Evolutionary conservation across 805 yeast species (phyloP), one percentile per base, ranked within the genome.

Genomic region (Lipomyces kockii): DNA sequence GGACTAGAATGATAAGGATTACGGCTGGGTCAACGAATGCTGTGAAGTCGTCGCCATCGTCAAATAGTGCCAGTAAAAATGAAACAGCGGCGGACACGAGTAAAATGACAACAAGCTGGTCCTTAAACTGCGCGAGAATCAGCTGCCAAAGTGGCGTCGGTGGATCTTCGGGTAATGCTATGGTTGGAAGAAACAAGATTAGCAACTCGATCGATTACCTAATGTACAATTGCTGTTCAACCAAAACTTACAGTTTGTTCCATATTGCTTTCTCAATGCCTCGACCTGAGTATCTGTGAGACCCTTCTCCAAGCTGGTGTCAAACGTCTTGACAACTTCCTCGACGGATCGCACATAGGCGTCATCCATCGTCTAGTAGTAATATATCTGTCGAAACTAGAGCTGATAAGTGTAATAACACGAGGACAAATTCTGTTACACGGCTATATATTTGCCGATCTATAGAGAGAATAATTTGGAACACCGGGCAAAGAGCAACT

Each of bases 1-100:
- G 76, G 3, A 79, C 74, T 3, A 84, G 80, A 53, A 84, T 85
- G 56, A 79, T 76, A 6, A 80, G 81, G 72, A 84, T 84, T 14
- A 84, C 86, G 11, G 78, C 71, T 12, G 80, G 81, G 61, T 79
- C 81, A 17, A 79, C 76, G 68, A 78, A 72, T 20, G 77, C 75
- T 12, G 77, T 64, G 76, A 76, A 75, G 8, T 79, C 75, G 22
- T 78, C 74, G 37, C 76, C 75, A 2, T 75, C 80, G 58, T 74
- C 76, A 27, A 71, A 59, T 2, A 78, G 62, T 3, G 80, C 81
- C 7, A 79, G 66, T 0, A 67, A 73, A 58, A 79, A 77, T 0
- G 81, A 78, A 1, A 79, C 74, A 12, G 64, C 77, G 2, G 81
- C 81, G 0, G 80, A 60, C 2, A 72, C 78, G 35, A 76, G 72